Evolutionary conservation across 1,284 basidiomycete species (phyloP).

Genomic region (Bjerkandera adusta): DNA sequence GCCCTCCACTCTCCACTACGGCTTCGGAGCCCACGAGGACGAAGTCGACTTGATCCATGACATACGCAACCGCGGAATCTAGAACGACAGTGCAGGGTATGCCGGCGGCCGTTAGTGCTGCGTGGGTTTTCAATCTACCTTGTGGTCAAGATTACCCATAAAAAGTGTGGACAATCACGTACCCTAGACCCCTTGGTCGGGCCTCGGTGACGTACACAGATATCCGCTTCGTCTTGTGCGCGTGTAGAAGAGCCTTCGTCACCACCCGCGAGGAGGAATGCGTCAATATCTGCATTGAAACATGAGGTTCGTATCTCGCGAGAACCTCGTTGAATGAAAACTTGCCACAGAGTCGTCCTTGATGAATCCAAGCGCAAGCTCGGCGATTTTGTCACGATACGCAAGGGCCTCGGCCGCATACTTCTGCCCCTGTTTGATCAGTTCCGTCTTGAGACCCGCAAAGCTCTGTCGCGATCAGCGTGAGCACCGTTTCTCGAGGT

Average conservation of each 20-base stretch:
- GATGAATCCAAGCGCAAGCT: slow-evolving; percentile 89
- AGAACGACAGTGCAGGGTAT: slow-evolving; percentile 95
- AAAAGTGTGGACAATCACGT: slow-evolving; percentile 12
- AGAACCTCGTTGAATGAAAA: slow-evolving; percentile 15
- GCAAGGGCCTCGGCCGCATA: slow-evolving; percentile 81
- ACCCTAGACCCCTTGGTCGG: slow-evolving; percentile 83
- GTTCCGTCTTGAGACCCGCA: slow-evolving; percentile 76
- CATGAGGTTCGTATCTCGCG: slow-evolving; percentile 10
- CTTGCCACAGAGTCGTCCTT: slow-evolving; percentile 89
- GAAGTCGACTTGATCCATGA: slow-evolving; percentile 91
- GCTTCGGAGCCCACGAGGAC: slow-evolving; percentile 97
- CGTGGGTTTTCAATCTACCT: slow-evolving; percentile 82
- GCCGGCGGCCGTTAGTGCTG: slow-evolving; percentile 78
- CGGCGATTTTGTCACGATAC: slow-evolving; percentile 89
- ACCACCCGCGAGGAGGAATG: slow-evolving; percentile 97
- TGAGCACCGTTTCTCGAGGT: neutral
- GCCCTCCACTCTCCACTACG: slow-evolving; percentile 90
- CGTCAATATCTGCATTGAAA: slow-evolving; percentile 83
- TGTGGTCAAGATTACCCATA: slow-evolving; percentile 1
- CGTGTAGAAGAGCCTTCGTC: slow-evolving; percentile 87
- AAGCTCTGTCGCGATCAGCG: slow-evolving; percentile 56
- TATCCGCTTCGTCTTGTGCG: slow-evolving; percentile 89
- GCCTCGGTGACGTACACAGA: slow-evolving; percentile 98
- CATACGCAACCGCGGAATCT: slow-evolving; percentile 95
- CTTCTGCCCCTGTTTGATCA: slow-evolving; percentile 74